A percentile compares a stretch with the other conserved stretches of the same genome.
Conservation (phyloP, 2,329 filamentous ascomycete genomes). For the Penicillium frequentans region DNA sequence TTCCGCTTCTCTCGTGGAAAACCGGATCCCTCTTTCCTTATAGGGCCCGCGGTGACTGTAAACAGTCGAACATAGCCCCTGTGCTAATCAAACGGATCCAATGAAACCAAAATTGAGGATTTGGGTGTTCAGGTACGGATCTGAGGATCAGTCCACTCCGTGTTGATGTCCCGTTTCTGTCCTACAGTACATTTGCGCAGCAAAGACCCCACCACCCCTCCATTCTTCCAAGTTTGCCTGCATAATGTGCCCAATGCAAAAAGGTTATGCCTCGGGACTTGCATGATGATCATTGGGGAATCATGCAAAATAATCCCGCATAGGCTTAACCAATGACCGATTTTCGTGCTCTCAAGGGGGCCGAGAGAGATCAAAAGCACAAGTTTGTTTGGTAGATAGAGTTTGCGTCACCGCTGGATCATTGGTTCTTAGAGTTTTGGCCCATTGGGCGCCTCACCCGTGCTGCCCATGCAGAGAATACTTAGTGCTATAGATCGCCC, state of each 20-base stretch:
- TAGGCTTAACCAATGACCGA: neutral
- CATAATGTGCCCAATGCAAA: neutral
- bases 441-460: conserved; percentile 2
- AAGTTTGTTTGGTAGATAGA: neutral
- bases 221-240: neutral
- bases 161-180: neutral
- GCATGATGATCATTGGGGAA: neutral
- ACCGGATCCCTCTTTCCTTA: neutral
- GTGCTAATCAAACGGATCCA: neutral
- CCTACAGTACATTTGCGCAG: neutral
- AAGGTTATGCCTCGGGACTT: neutral
- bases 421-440: neutral
- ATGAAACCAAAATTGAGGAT: neutral
- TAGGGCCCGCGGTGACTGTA: neutral
- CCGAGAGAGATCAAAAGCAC: neutral
- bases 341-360: neutral
- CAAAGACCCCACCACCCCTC: neutral
- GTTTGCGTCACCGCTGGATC: conserved; percentile 3
- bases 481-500: conserved; percentile 1
- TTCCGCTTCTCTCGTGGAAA: neutral
- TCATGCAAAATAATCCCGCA: neutral
- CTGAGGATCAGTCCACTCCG: neutral
- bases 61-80: neutral
- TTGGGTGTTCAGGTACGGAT: neutral
- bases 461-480: neutral